Conservation (phyloP, 176 grass and related monocot genomes). For the maize (Zea mays) region DNA sequence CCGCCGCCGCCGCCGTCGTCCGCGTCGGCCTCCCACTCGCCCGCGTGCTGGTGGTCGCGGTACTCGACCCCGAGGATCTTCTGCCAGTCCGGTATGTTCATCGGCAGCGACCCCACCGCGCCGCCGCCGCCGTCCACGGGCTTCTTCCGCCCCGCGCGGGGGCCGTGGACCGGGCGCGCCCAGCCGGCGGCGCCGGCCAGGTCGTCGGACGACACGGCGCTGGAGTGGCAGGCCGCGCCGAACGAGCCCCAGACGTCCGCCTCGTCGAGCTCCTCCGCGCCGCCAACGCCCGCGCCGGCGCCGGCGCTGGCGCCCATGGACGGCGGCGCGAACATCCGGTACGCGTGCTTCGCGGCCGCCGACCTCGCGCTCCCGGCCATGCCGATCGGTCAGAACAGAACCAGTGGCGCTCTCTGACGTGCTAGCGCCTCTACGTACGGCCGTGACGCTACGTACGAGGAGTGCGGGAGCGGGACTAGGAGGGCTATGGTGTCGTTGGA, state of each 20-base stretch:
- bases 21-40: conserved; percentile 41
- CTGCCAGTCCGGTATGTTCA: conserved; percentile 89
- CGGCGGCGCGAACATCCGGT: conserved; percentile 65
- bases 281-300: neutral
- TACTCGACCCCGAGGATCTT: conserved; percentile 75
- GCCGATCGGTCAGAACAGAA: neutral
- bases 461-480: neutral
- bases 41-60: conserved; percentile 36
- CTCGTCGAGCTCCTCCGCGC: conserved; percentile 80
- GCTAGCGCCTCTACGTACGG: neutral
- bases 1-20: conserved; percentile 28
- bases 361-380: conserved; percentile 62
- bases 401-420: neutral
- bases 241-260: conserved; percentile 66
- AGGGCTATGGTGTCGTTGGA: conserved; percentile 42
- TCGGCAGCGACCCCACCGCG: conserved; percentile 58
- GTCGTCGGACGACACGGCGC: neutral
- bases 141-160: conserved; percentile 36
- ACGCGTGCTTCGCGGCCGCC: conserved; percentile 54
- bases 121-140: neutral
- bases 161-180: conserved; percentile 19
- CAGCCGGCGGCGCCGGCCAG: neutral
- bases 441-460: conserved; percentile 13
- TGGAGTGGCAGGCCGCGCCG: conserved; percentile 10
- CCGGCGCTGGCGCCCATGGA: conserved; percentile 33